Base-by-base conservation (phyloP, 148 eudicot genomes). In the Mesembryanthemum crystallinum region DNA sequence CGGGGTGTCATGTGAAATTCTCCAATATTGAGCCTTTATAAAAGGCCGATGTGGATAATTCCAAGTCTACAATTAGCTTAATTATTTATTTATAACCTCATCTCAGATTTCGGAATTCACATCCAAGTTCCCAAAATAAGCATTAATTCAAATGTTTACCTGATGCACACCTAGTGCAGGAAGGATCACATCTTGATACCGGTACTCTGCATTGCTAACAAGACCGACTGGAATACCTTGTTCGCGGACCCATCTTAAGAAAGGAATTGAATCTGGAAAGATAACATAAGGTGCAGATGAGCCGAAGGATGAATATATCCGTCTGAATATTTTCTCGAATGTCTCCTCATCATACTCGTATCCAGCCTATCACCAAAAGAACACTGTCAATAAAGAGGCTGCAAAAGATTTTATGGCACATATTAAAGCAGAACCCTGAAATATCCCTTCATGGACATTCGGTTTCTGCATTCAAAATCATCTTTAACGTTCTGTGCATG, bases 161-260 rank as follows among this genome's bases (percentile, higher is more conserved):
- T 89, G 70, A 67, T 92, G 85, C 76, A 95, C 80, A 72, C 91
- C 90, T 73, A 95, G 73, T 61, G 99, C 92, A 63, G 99, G 99
- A 71, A 95, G 99, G 73, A 95, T 89, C 55, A 91, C 98, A 78
- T 95, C 97, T 59, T 71, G 85, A 79, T 95, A 95, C 43, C 99
- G 89, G 39, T 95, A 95, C 87, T 95, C 99, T 3, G 99, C 94
- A 71, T 95, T 95, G 83, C 99, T 95, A 45, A 95, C 93, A n/a
- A 95, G 67, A 76, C 97, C 97, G 59, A 95, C 98, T n/a, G 68
- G 83, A 42, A 92, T 45, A 28, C 96, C 98, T 10, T 83, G 78
- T 61, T 82, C 68, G 47, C 97, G 96, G 21, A 81, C 82, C 97
- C 96, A 92, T 84, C 90, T 84, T 71, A 95, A 87, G 82, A 95